A percentile compares a stretch with the other conserved stretches of the same genome.
phyloP scores from a whole-genome alignment of 108 stramenopile genomes.

The Chaetoceros muelleri region DNA sequence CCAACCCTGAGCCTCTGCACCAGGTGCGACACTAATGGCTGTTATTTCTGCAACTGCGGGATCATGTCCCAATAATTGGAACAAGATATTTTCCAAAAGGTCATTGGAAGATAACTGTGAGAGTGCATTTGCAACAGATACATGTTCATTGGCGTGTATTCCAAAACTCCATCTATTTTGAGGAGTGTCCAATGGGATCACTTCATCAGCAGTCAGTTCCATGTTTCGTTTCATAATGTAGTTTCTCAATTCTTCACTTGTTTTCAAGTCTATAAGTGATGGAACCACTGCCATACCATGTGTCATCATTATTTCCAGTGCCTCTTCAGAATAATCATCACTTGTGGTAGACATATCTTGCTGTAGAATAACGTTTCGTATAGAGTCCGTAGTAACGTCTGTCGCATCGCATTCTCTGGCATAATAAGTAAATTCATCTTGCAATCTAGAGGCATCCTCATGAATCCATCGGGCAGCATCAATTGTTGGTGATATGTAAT shows the following conservation, averaged over 20 bases:
- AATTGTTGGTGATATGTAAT: not conserved
- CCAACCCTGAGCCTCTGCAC: constrained; percentile 30
- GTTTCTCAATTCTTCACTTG: constrained; percentile 18
- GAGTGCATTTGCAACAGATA: constrained; percentile 28
- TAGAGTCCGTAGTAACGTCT: constrained; percentile 24
- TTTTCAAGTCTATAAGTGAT: constrained; percentile 13
- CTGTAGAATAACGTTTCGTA: constrained; percentile 12
- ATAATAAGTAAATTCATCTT: constrained; percentile 45
- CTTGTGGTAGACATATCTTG: constrained; percentile 1
- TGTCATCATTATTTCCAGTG: constrained; percentile 25
- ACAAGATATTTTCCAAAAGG: constrained; percentile 12
- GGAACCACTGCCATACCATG: constrained; percentile 39
- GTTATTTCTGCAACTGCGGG: constrained; percentile 45
- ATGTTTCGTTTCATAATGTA: constrained; percentile 30
- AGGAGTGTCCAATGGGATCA: constrained; percentile 30
- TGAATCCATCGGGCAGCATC: not conserved
- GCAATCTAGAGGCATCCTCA: constrained; percentile 1
- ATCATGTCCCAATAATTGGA: constrained; percentile 33
- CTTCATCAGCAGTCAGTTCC: constrained; percentile 12
- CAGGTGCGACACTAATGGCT: constrained; percentile 35
- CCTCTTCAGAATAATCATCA: too few relatives aligned
- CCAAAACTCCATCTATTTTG: constrained; percentile 32
- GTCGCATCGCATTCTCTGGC: constrained; percentile 20
- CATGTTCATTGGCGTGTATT: constrained; percentile 44
- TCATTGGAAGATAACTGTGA: constrained; percentile 26